Base-by-base conservation (phyloP, 352 stramenopile genomes). In the Phytophthora fragariae region DNA sequence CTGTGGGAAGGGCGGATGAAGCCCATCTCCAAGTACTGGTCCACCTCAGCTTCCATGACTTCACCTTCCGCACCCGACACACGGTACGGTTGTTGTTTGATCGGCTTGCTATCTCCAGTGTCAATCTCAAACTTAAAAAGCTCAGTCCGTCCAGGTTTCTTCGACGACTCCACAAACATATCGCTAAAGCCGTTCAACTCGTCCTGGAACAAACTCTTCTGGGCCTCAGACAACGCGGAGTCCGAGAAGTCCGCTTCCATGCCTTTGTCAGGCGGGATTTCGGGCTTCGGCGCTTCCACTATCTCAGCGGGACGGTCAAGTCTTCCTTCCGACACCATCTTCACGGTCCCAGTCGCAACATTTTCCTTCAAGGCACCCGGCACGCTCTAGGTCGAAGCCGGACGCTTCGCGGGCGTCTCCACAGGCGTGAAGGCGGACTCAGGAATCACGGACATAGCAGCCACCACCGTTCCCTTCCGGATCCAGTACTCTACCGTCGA, bases 41-140 rank as follows among this genome's bases (percentile, higher is more conserved):
- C 19, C 3, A 57, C 57, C 44, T 65, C 27, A 1, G 58, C 58
- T 2, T 65, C 58, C 58, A 66, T 66, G 6, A 66, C 49, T 14
- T 66, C 33, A 0, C 47, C 59, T 53, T 73, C 50, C 3, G 65
- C 57, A 0, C 47, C 2, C 3, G 58, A 73, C 0, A 73, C 57
- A 6, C 52, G 50, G 53, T 73, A 62, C 17, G 58, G 41, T 50
- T 57, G 37, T 19, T 58, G 44, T 14, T 73, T 73, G 17, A 63
- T 58, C 0, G 65, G 65, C 7, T 0, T 9, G 15, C 24, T 61
- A 4, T 52, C 33, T 3, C 50, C 57, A 0, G 65, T 68, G 5
- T 68, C 58, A 15, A 73, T 73, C 15, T 65, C 21, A 37, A 73
- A 67, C 0, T 59, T 5, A 8, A 68, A 14, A n/a, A 63, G 19